Percentiles rank a stretch among this genome's conserved stretches.
phyloP scores from a whole-genome alignment of 495 filamentous ascomycete species.

The Aspergillus sclerotioniger region DNA sequence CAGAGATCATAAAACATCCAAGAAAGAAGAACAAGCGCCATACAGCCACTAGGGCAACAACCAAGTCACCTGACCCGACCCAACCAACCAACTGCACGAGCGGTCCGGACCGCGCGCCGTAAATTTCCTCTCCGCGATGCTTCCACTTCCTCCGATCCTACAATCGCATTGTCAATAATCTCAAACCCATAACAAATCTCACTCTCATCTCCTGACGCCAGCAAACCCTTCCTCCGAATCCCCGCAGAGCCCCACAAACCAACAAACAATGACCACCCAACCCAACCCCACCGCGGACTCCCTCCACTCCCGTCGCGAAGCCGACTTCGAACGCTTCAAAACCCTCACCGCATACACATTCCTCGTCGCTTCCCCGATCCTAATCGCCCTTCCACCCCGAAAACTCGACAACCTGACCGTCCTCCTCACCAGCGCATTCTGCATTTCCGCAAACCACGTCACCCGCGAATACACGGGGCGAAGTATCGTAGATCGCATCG shows the following conservation, averaged over 20 bases:
- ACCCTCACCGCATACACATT: constrained; percentile 61
- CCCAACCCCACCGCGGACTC: background rate
- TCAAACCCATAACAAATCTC: no score
- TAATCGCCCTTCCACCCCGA: constrained; percentile 74
- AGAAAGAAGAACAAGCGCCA: no score
- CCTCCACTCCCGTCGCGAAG: constrained; percentile 25
- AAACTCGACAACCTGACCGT: constrained; percentile 66
- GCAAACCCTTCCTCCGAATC: background rate
- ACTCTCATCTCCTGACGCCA: no score
- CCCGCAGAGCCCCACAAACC: background rate
- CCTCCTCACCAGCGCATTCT: constrained; percentile 57
- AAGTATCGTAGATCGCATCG: constrained; percentile 20
- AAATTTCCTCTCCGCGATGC: background rate
- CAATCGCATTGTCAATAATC: no score
- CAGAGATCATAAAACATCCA: no score
- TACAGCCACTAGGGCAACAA: no score
- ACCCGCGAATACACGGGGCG: constrained; percentile 49
- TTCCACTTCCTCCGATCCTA: no score
- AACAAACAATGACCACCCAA: background rate
- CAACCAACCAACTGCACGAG: no score
- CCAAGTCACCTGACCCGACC: constrained; percentile 1
- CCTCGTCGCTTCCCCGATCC: constrained; percentile 66
- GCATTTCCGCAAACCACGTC: constrained; percentile 65
- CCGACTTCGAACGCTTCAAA: constrained; percentile 51
- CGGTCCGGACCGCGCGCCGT: background rate